Percentiles rank a stretch among this genome's conserved stretches.
phyloP scores from a whole-genome alignment of 1,284 basidiomycete genomes.

The Amylostereum areolatum region DNA sequence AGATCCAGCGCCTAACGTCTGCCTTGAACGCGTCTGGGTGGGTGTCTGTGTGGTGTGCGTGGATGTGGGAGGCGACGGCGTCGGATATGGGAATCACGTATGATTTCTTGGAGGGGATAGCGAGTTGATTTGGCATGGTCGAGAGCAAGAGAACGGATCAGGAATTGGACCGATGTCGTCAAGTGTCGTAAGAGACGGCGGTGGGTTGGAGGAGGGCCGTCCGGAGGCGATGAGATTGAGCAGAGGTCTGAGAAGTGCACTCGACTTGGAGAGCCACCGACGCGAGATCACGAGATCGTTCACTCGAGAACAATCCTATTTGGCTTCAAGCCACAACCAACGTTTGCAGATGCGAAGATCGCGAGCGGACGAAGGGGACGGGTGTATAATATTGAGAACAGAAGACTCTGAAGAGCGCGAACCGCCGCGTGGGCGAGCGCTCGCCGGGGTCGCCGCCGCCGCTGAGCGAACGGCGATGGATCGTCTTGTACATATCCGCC shows the following conservation, averaged over 20 bases:
- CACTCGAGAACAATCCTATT: not conserved
- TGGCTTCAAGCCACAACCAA: too few species aligned
- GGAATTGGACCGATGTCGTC: not conserved
- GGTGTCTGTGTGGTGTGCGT: slow-evolving; percentile 59
- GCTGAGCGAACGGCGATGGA: too few species aligned
- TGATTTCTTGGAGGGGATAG: slow-evolving; percentile 75
- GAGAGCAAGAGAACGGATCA: not conserved
- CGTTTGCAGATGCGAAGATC: too few species aligned
- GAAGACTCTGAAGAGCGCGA: too few species aligned
- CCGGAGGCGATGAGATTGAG: not conserved
- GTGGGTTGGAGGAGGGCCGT: not conserved
- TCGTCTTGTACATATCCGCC: too few species aligned
- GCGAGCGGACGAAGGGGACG: too few species aligned
- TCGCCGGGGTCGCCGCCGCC: too few species aligned
- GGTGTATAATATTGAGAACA: too few species aligned
- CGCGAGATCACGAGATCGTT: not conserved
- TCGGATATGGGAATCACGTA: slow-evolving; percentile 52
- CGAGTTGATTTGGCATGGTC: slow-evolving; percentile 73
- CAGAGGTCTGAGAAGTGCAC: not conserved
- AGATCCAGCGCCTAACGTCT: slow-evolving; percentile 72
- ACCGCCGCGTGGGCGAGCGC: too few species aligned
- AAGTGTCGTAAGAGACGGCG: too few species aligned
- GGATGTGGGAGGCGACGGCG: slow-evolving; percentile 65
- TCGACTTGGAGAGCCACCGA: not conserved
- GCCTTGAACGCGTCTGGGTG: slow-evolving; percentile 86